These are phyloP conservation scores for Eimeria acervulina DNA, from an alignment of 169 alveolate species.

Conservation along the genomic window DNA sequence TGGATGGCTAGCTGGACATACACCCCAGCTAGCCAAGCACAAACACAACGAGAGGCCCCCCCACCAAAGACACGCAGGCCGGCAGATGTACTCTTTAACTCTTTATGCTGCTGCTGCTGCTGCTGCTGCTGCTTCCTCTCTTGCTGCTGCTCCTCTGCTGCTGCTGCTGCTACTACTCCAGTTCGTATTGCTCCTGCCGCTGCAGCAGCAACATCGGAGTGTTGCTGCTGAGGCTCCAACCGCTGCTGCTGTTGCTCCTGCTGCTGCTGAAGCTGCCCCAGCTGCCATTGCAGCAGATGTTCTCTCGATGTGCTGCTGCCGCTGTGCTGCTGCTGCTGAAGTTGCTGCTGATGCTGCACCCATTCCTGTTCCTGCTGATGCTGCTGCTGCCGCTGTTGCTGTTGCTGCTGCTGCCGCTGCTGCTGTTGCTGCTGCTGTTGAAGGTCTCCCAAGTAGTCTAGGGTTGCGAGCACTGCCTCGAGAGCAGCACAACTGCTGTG, in stretches of 20 bases:
- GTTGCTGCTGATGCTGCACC: background rate
- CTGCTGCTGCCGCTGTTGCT: conserved; percentile 22
- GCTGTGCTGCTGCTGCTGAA: background rate
- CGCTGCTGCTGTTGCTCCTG: background rate
- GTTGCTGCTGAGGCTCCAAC: background rate
- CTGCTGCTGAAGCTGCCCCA: background rate
- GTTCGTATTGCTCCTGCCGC: background rate
- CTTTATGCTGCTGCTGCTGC: background rate
- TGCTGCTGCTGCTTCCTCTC: background rate
- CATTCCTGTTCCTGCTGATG: background rate
- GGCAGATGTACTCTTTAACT: background rate
- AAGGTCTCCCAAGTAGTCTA: too few species aligned
- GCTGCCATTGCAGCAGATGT: background rate
- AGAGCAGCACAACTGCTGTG: background rate
- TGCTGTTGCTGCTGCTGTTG: background rate
- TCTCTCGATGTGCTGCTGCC: background rate
- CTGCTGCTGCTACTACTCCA: background rate
- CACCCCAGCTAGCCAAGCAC: background rate
- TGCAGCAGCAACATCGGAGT: background rate
- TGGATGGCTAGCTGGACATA: background rate
- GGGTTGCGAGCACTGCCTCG: background rate
- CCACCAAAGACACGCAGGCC: too few species aligned
- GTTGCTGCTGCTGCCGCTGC: conserved; percentile 21
- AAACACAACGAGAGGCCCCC: background rate
- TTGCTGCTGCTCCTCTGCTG: background rate